Evolutionary conservation across 495 filamentous ascomycete species (phyloP).

Genomic region (Clohesyomyces aquaticus): DNA sequence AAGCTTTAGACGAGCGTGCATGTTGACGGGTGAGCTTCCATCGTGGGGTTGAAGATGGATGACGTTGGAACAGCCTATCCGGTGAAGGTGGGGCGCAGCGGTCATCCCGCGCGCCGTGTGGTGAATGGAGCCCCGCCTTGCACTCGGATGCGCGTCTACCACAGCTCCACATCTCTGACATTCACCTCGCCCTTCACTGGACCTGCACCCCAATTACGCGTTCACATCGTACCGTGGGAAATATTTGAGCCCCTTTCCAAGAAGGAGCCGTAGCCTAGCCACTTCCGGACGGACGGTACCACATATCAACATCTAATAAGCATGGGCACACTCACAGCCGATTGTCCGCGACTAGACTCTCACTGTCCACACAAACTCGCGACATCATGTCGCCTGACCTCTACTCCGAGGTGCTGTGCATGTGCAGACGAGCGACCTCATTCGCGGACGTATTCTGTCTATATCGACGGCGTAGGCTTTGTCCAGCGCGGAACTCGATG

Average conservation of each 20-base stretch:
- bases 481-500: conserved; percentile 50
- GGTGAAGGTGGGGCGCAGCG: not conserved
- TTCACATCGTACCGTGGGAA: too few species aligned
- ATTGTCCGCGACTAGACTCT: conserved; percentile 43
- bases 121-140: not conserved
- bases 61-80: too few species aligned
- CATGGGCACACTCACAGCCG: conserved; percentile 52
- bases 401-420: conserved; percentile 50
- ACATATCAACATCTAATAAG: not conserved
- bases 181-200: not conserved
- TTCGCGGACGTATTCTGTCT: conserved; percentile 45
- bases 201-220: too few species aligned
- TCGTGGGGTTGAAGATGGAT: too few species aligned
- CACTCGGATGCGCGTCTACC: not conserved
- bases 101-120: not conserved
- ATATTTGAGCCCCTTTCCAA: too few species aligned
- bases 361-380: conserved; percentile 53
- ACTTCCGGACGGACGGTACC: not conserved
- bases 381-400: conserved; percentile 51
- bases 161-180: not conserved
- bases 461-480: conserved; percentile 53
- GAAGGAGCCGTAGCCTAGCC: too few species aligned
- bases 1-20: not conserved
- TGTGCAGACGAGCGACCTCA: conserved; percentile 51
- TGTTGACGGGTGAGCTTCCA: not conserved